Evolutionary conservation across 2,329 filamentous ascomycete species (phyloP), one percentile per base, ranked within the genome.

Genomic region (Thermoascus crustaceus): DNA sequence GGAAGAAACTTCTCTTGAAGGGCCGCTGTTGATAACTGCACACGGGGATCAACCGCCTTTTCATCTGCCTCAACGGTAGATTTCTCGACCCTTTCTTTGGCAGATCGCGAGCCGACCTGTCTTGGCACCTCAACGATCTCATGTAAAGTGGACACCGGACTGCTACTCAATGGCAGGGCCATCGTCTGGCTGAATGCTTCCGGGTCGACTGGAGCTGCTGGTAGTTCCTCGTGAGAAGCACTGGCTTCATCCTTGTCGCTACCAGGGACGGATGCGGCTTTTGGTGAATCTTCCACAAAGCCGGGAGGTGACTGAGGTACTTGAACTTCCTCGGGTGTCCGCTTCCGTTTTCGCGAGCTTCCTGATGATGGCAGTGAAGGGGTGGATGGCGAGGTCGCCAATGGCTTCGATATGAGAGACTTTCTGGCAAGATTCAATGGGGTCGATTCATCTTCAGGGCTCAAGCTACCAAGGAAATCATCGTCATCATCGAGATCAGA

Each of bases 371-470:
- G 49, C 5, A 47, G 48, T 16, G 53, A 49, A 11, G 47, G 45
- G 11, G 48, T 41, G 4, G 49, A 46, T 5, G 52, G 48, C 18
- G 53, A 52, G 5, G 45, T 43, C 5, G 49, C 42, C 7, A 39
- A 38, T 13, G 39, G 46, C 23, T 42, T 42, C 8, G 45, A 27
- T 4, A 54, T 35, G n/a, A 58, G 44, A 19, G 54, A 52, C 37
- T 58, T 58, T 6, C 53, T 55, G 9, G 57, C 37, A 19, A 58
- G 39, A 40, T 62, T 58, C 26, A 67, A 42, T 2, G 64, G 64
- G 5, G 64, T 67, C 11, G 64, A 67, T 40, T 67, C 63, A 45
- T 67, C 64, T 37, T 66, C 53, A 1, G 64, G 63, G 27, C 57
- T 60, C 32, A 67, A 53, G 6, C 57, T 59, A 19, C 61, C 62